phyloP scores from a whole-genome alignment of 768 basidiomycete species.

The Podaxis sp. region DNA sequence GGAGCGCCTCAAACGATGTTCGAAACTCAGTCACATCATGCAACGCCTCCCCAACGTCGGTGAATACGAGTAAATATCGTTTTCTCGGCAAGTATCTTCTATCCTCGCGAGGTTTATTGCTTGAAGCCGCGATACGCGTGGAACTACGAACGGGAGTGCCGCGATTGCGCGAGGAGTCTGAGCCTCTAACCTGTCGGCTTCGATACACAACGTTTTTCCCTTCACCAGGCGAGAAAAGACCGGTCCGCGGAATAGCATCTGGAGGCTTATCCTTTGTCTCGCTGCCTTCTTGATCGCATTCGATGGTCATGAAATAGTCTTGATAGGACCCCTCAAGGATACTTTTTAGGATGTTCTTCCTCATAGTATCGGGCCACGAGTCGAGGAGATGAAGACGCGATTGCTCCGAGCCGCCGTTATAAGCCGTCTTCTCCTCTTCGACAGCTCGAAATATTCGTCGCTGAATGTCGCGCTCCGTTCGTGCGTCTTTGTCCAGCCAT shows the following conservation, averaged over 20 bases:
- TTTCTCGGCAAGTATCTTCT: too few relatives aligned
- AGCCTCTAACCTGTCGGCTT: too few relatives aligned
- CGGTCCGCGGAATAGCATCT: neutral
- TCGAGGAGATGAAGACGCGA: neutral
- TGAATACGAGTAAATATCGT: too few relatives aligned
- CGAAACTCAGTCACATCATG: too few relatives aligned
- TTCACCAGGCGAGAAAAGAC: neutral
- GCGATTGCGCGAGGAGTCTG: too few relatives aligned
- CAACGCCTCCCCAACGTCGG: too few relatives aligned
- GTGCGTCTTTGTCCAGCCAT: conserved; percentile 18
- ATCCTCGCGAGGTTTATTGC: too few relatives aligned
- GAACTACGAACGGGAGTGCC: too few relatives aligned
- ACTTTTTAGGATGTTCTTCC: neutral
- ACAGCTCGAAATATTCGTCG: conserved; percentile 13
- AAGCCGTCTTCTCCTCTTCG: neutral
- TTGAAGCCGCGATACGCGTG: too few relatives aligned
- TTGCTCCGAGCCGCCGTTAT: neutral
- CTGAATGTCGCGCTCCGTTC: conserved; percentile 18
- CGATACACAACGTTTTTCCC: neutral
- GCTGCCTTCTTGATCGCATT: neutral
- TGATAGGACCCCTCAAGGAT: neutral
- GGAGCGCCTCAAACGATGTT: too few relatives aligned
- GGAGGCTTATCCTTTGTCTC: neutral
- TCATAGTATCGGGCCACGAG: neutral
- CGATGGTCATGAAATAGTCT: neutral